Base-by-base conservation (phyloP, 345 rosid species). In the Hibiscus trionum region DNA sequence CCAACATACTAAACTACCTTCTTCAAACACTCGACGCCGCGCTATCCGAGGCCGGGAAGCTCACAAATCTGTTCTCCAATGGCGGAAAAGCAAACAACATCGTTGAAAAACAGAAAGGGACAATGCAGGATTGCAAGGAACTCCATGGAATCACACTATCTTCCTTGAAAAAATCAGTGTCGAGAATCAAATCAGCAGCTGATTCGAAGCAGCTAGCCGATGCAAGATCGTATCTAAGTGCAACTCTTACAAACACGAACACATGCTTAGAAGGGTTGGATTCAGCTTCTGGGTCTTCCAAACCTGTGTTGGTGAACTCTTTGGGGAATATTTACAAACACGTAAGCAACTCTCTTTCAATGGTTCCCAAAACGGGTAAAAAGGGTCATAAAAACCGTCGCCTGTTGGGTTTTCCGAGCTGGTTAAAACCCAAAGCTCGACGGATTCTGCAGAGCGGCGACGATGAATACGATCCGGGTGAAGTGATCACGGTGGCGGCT, bases 211-310 rank as follows among this genome's bases (percentile, higher is more conserved):
- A 82, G 46, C 70, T 93, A 44, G 75, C 82, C 1, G 95, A 91
- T 72, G 84, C 89, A 47, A 84, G 87, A 70, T 78, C 90, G 19
- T 94, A 85, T 66, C 85, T 94, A 0, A 86, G 91, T 35, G 96
- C 96, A 24, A 88, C 91, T 49, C 81, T 91, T 17, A 91, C 95
- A 1, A 94, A 94, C 90, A 87, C 88, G 86, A 84, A 79, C 76
- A 94, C 98, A 3, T 94, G 98, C 79, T 82, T 91, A 35, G 98
- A 94, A 70, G 96, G 93, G 26, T 82, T 91, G 27, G 81, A 82
- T 61, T 83, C 93, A 3, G 96, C 94, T 52, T 81, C 94, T 0
- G 97, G 98, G 56, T 75, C 91, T 0, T 69, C 78, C 47, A 87
- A 86, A 79, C 83, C 93, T 10, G 69, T 71, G 24, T 66, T 91